A percentile compares a stretch with the other conserved stretches of the same genome.
Conservation (phyloP, 2,329 filamentous ascomycete species). For the Exophiala dermatitidis region DNA sequence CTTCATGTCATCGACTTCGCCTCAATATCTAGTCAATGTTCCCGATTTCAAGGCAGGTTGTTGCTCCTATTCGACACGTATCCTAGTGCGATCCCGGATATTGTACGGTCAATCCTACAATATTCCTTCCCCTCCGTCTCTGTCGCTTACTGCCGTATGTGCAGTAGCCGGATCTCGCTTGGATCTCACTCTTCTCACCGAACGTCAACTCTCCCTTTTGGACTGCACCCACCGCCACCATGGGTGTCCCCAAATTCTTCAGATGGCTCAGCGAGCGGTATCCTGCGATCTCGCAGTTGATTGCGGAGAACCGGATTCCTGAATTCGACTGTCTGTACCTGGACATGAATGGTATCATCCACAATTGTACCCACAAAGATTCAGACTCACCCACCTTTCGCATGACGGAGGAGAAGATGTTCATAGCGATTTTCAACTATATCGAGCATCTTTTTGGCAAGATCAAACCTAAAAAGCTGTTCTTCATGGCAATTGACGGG, state of each 20-base stretch:
- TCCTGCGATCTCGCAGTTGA: constrained; percentile 95
- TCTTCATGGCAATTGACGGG: constrained; percentile 99
- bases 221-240: constrained; percentile 33
- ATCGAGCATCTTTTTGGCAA: constrained; percentile 98
- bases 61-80: not conserved
- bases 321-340: constrained; percentile 94
- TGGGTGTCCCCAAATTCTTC: constrained; percentile 84
- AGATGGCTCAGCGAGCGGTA: constrained; percentile 99
- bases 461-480: constrained; percentile 96
- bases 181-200: constrained; percentile 1
- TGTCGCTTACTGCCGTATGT: not conserved
- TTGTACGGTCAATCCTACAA: not conserved
- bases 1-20: constrained; percentile 1
- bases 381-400: constrained; percentile 85
- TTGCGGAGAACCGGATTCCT: constrained; percentile 96
- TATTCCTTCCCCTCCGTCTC: not conserved
- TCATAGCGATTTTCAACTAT: constrained; percentile 99
- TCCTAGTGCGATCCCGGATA: not conserved
- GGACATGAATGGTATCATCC: constrained; percentile 97
- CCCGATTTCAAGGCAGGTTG: not conserved
- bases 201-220: constrained; percentile 13
- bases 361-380: constrained; percentile 98
- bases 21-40: not conserved
- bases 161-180: not conserved
- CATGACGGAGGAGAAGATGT: constrained; percentile 97